Base-by-base conservation (phyloP, 805 yeast species). In the Candida awuae region DNA sequence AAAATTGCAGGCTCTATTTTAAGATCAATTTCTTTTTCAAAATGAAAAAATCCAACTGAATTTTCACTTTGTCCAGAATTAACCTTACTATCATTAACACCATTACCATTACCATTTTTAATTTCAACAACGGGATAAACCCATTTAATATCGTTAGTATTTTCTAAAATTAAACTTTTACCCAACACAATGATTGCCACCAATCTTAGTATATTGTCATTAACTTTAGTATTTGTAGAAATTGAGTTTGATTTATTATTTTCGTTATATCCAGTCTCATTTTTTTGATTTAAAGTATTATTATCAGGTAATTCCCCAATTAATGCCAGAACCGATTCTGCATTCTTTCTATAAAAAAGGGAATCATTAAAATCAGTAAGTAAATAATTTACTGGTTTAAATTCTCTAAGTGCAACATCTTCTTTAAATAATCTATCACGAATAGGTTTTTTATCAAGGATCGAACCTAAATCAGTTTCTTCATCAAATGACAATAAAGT, bases 281-380 rank as follows among this genome's bases (percentile, higher is more conserved):
- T 18, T 8, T 34, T 21, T n/a, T n/a, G n/a, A 27, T 18, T 20
- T 26, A 3, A 8, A n/a, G 12, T 27, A 34, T n/a, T 27, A 18
- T 17, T 15, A 8, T 38, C 39, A 10, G 42, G 59, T 2, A 56
- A 36, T 41, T 56, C 61, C 14, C 68, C 68, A 30, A 61, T 52
- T 15, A 61, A 44, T 8, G 61, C 62, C 18, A 61, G 38, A 27
- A 54, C 53, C 3, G 59, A 52, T 4, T 41, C 39, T 32, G 55
- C 58, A 25, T 55, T 51, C 25, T 51, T 53, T 21, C 47, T 60
- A 25, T 72, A 70, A 20, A 75, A 57, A 34, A 60, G 62, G 22
- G 61, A 62, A 49, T 81, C 87, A 46, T 77, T 65, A 47, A 80
- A 81, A 52, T 80, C 88, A 37, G 67, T 68, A 39, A 80, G 65